These are phyloP conservation scores for Trichophyton equinum DNA, from an alignment of 2,329 filamentous ascomycete species.

Conservation along the genomic window DNA sequence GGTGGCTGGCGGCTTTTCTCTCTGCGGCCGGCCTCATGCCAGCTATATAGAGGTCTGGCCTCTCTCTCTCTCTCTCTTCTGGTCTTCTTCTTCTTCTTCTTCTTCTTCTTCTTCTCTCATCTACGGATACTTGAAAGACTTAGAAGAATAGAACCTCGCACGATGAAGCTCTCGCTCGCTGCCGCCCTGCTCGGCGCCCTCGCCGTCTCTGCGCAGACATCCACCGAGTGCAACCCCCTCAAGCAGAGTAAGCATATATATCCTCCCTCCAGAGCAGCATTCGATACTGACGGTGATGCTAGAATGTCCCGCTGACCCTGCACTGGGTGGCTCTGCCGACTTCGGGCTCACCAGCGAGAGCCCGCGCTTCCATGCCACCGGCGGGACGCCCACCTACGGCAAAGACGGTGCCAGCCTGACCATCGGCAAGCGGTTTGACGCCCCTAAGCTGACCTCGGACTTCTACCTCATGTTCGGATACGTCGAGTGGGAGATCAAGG, in stretches of 20 bases:
- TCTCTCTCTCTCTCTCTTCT: background rate
- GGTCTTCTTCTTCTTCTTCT: background rate
- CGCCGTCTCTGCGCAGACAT: slow-evolving; percentile 30
- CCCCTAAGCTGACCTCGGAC: slow-evolving; percentile 72
- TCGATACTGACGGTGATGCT: slow-evolving; percentile 10
- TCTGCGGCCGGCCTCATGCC: no score
- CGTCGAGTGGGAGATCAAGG: slow-evolving; percentile 73
- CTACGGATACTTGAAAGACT: background rate
- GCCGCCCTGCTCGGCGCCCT: slow-evolving; percentile 20
- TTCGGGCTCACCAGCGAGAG: slow-evolving; percentile 70
- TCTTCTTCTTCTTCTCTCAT: background rate
- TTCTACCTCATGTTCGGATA: slow-evolving; percentile 99
- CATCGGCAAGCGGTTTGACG: slow-evolving; percentile 63
- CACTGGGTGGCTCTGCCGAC: slow-evolving; percentile 67
- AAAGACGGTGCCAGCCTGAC: slow-evolving; percentile 70
- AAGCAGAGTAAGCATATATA: slow-evolving; percentile 22
- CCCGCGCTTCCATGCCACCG: slow-evolving; percentile 63
- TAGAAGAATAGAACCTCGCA: slow-evolving; percentile 4
- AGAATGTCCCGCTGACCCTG: slow-evolving; percentile 62
- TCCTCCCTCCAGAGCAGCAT: background rate
- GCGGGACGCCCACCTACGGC: slow-evolving; percentile 59
- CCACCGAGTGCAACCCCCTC: slow-evolving; percentile 33
- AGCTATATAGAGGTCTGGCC: no score
- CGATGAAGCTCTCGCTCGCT: slow-evolving; percentile 24
- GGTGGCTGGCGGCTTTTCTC: no score